These are phyloP conservation scores for Dryas drummondii DNA, from an alignment of 306 rosid genomes.

Conservation along the genomic window DNA sequence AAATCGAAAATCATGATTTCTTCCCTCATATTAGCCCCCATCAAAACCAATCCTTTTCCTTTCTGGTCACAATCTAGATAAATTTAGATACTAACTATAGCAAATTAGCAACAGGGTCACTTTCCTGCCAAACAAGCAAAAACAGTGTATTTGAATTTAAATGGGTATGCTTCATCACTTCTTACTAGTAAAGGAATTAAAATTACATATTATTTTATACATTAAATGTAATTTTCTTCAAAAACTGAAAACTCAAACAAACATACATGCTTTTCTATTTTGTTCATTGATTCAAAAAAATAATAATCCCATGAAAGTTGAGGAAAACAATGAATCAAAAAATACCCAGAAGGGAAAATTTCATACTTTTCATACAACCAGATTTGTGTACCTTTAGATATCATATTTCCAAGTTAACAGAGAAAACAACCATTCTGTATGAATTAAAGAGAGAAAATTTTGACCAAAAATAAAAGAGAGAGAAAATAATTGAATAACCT, in stretches of 20 bases:
- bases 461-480: neutral
- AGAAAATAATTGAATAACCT: neutral
- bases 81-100: neutral
- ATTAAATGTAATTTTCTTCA: neutral
- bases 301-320: neutral
- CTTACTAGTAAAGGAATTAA: no score
- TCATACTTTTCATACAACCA: no score
- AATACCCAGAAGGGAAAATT: neutral
- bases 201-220: no score
- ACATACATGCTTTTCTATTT: neutral
- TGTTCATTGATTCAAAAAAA: neutral
- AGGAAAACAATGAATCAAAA: neutral
- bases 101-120: neutral
- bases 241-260: neutral
- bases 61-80: neutral
- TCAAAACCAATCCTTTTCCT: conserved; percentile 6
- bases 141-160: neutral
- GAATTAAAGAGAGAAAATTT: no score
- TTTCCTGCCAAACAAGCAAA: neutral
- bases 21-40: conserved; percentile 34
- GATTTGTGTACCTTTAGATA: no score
- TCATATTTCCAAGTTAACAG: no score
- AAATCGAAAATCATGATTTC: conserved; percentile 53
- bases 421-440: no score
- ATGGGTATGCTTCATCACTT: neutral